Base-by-base conservation (phyloP, 257 asterid genomes). In the Lavandula angustifolia region DNA sequence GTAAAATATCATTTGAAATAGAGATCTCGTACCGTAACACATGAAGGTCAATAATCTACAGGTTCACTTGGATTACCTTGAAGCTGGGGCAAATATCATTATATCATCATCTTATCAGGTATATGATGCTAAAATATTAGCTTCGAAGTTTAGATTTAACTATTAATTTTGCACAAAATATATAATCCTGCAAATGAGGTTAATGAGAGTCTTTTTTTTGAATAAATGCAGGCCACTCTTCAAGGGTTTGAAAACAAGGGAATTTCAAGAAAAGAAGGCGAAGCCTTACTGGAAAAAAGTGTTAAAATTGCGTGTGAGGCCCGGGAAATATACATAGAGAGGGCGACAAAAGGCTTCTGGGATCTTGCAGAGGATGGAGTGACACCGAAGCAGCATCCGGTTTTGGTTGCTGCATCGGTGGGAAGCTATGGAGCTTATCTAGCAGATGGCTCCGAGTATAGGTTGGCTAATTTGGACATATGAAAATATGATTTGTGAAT, bases 341-440 rank as follows among this genome's bases (percentile, higher is more conserved):
- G 82, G 70, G 83, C 82, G 9, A 50, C 72, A 51, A 84, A 84
- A 57, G 77, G 88, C 62, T 74, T 82, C 10, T 74, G 74, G 80
- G 89, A 84, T 66, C 53, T 54, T 47, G 38, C 41, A 0, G 76
- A 17, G 3, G 82, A 73, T 13, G 74, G 38, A 56, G 33, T 22
- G 9, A 5, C 52, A 31, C 64, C 50, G 3, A 66, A 61, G 9
- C 69, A 46, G 7, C 82, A 16, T 18, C 92, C 90, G 0, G 48
- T 85, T 61, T 67, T 87, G 61, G 96, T 90, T 17, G 96, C 91
- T 68, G 97, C 96, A 7, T 91, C 97, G 2, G 91, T 87, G 3
- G 97, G 96, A 51, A 91, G 96, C 81, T 88, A 85, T 33, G 96
- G 95, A 31, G 96, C 97, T 46, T 91, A 82, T 71, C 81, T 88